Percentiles rank a stretch among this genome's conserved stretches.
Conservation (phyloP, 495 filamentous ascomycete genomes). For the Venustampulla echinocandica region DNA sequence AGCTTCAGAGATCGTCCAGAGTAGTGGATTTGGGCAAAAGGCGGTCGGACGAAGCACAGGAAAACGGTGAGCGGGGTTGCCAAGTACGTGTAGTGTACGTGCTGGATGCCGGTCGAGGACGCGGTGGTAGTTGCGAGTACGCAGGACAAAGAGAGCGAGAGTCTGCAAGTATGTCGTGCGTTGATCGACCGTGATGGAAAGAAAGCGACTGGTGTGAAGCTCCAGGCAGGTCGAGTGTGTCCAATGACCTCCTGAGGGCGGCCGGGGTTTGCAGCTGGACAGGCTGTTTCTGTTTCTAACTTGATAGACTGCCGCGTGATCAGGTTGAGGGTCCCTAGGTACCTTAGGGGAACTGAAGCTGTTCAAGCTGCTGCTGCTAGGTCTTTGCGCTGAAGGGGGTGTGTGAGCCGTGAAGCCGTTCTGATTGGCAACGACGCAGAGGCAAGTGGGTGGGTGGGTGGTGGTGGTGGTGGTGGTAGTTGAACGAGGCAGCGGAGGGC, state of each 20-base stretch:
- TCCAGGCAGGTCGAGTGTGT: slow-evolving; percentile 19
- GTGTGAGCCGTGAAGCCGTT: slow-evolving; percentile 7
- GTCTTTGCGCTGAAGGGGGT: slow-evolving; percentile 1
- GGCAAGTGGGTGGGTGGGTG: no score
- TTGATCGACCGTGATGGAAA: slow-evolving; percentile 21
- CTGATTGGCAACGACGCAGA: slow-evolving; percentile 16
- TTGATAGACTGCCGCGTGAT: slow-evolving; percentile 20
- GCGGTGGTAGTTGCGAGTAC: no score
- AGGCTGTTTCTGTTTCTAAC: slow-evolving; percentile 6
- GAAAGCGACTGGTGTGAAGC: slow-evolving; percentile 16
- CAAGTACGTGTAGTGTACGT: no score
- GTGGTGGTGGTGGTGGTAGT: no score
- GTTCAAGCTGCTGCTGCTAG: no score
- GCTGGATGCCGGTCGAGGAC: no score
- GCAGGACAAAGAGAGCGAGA: no score
- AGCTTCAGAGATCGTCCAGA: background rate
- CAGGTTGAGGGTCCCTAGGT: no score
- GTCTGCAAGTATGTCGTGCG: slow-evolving; percentile 27
- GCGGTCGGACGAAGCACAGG: background rate
- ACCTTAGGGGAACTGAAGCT: slow-evolving; percentile 2
- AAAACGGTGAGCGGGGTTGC: background rate
- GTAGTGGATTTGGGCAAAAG: slow-evolving; percentile 1
- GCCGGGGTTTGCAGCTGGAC: slow-evolving; percentile 6
- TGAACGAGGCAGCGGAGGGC: no score
- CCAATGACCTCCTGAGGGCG: slow-evolving; percentile 28